Evolutionary conservation across 371 early-diverging fungal genomes (phyloP), one percentile per base, ranked within the genome.

Genomic region (Caulochytrium protostelioides): DNA sequence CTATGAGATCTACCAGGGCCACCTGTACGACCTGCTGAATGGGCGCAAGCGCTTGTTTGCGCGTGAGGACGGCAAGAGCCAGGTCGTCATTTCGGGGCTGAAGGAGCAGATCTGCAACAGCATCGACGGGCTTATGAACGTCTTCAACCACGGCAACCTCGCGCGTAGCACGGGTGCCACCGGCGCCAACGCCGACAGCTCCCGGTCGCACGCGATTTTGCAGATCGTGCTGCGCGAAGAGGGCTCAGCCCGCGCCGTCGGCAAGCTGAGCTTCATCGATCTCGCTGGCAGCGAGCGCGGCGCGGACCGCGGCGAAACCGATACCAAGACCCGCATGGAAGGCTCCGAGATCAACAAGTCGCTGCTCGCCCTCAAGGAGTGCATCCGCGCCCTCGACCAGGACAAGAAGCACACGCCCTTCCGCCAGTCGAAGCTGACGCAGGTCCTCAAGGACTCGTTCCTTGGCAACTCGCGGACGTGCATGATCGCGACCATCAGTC

Each of bases 211-310:
- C 37, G 67, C 70, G 10, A 47, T 67, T 1, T 28, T 65, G 13
- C 59, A 52, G 31, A 43, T 65, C 16, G 20, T 21, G 15, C 33
- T 30, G 17, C 35, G 33, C 14, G 13, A 3, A 12, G 18, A 27
- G 18, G 4, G 17, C 31, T 13, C 14, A 29, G 6, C 14, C 21
- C 15, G 18, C 19, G 22, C 27, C 22, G 10, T n/a, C 28, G 50
- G 50, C 27, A 53, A 48, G 26, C 35, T 62, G 7, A 38, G 44
- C 17, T 46, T 70, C 23, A 59, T 70, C 4, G 70, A 70, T 44
- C 46, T 70, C 1, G 70, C 70, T 4, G 70, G 70, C 6, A 49
- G 50, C 39, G 70, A 70, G 41, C 49, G 70, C 14, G 69, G 37
- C 0, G 44, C 33, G 13, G 61, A 63, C 29, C 37, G 45, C 21